Percentiles rank a stretch among this genome's conserved stretches.
These are phyloP conservation scores for Xylariaceae sp. DNA, from an alignment of 2,329 filamentous ascomycete species.

Conservation along the genomic window DNA sequence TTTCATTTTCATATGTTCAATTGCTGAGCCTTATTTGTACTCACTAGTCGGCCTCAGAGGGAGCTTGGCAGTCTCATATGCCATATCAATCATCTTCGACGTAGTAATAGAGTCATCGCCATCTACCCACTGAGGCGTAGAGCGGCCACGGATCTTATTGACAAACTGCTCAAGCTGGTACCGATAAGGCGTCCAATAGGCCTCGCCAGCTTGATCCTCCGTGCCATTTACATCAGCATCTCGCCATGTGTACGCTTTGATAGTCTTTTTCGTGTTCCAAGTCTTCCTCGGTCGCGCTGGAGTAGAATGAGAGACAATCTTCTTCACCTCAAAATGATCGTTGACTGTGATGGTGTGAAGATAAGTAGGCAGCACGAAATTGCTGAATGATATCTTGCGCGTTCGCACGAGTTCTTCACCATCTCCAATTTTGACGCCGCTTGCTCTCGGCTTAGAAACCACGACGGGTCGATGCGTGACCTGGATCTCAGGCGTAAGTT, in stretches of 20 bases:
- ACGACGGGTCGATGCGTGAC: slow-evolving; percentile 23
- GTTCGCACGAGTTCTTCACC: slow-evolving; percentile 24
- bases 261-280: slow-evolving; percentile 22
- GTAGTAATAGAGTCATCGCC: slow-evolving; percentile 35
- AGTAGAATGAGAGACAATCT: slow-evolving; percentile 8
- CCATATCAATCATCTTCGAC: slow-evolving; percentile 40
- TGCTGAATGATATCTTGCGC: slow-evolving; percentile 24
- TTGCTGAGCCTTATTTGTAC: neutral
- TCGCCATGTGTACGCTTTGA: slow-evolving; percentile 24
- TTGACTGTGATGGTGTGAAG: slow-evolving; percentile 25
- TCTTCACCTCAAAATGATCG: slow-evolving; percentile 27
- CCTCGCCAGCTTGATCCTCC: slow-evolving; percentile 25
- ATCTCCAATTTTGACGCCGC: slow-evolving; percentile 12
- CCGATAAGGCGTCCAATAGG: slow-evolving; percentile 38
- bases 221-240: slow-evolving; percentile 16
- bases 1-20: slow-evolving; percentile 1
- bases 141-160: slow-evolving; percentile 34
- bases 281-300: slow-evolving; percentile 14
- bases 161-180: slow-evolving; percentile 42
- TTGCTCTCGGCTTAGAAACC: slow-evolving; percentile 15
- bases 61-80: slow-evolving; percentile 36
- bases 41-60: slow-evolving; percentile 27
- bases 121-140: slow-evolving; percentile 36
- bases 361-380: slow-evolving; percentile 17
- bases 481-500: slow-evolving; percentile 18